These are phyloP conservation scores for Trichosanthes cucumerina DNA, from an alignment of 306 rosid genomes.

Conservation along the genomic window DNA sequence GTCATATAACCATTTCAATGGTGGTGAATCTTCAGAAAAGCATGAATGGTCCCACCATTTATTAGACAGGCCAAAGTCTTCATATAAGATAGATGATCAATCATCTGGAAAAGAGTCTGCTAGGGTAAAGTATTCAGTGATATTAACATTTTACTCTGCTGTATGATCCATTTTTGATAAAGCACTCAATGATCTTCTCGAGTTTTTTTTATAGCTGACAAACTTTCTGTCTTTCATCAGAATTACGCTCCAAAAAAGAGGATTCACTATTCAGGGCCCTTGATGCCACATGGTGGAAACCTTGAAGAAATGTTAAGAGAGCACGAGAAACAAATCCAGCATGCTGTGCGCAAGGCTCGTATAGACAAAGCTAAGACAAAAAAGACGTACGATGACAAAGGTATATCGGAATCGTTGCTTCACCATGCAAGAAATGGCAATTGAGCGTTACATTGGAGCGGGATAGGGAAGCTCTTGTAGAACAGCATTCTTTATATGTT, in stretches of 20 bases:
- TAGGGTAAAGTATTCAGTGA: conserved; percentile 31
- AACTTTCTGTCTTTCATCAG: conserved; percentile 20
- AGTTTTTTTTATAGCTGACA: not conserved
- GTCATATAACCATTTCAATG: conserved; percentile 33
- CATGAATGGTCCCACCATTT: conserved; percentile 37
- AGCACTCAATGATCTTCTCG: not conserved
- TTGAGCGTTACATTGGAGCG: conserved; percentile 18
- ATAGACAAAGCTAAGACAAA: conserved; percentile 42
- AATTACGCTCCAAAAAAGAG: conserved; percentile 29
- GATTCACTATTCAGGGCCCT: conserved; percentile 62
- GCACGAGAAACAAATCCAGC: conserved; percentile 67
- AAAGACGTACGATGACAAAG: conserved; percentile 22
- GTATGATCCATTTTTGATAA: not conserved
- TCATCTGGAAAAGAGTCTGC: conserved; percentile 33
- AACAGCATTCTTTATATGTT: not conserved
- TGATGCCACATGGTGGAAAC: conserved; percentile 47
- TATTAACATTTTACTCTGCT: not conserved
- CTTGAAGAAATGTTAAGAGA: conserved; percentile 70
- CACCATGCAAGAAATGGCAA: conserved; percentile 20
- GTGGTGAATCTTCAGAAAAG: conserved; percentile 26
- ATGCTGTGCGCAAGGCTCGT: conserved; percentile 63
- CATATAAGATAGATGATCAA: conserved; percentile 34
- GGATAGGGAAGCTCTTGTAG: conserved; percentile 16
- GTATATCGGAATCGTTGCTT: conserved; percentile 44
- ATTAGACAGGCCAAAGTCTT: conserved; percentile 30